Percentiles rank a stretch among this genome's conserved stretches.
Evolutionary conservation across 176 grass and related monocot species (phyloP).

Genomic region (Pontederia crassipes): DNA sequence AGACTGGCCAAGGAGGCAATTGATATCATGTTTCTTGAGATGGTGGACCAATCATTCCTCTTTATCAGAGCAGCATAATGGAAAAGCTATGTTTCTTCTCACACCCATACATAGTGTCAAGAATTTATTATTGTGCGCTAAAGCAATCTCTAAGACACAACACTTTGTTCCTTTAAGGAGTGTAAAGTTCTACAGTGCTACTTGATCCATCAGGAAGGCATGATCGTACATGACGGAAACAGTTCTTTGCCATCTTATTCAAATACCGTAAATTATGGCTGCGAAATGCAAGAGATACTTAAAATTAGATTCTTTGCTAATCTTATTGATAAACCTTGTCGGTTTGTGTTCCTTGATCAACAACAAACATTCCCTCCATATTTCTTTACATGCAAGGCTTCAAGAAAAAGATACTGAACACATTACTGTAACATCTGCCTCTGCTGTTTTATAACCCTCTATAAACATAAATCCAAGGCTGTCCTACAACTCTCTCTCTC

Average conservation of each 20-base stretch:
- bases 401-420: slow-evolving; percentile 3
- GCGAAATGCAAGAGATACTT: neutral
- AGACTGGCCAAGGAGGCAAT: no score
- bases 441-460: no score
- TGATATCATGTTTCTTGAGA: no score
- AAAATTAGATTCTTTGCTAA: slow-evolving; percentile 2
- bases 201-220: no score
- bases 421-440: neutral
- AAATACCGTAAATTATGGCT: neutral
- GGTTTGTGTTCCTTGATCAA: slow-evolving; percentile 14
- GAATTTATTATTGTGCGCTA: no score
- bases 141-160: no score
- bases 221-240: no score
- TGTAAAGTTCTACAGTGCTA: no score
- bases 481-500: neutral
- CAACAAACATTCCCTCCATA: neutral
- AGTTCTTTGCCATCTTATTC: neutral
- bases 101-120: no score
- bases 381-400: neutral
- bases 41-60: neutral
- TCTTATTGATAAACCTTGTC: neutral
- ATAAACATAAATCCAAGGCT: neutral
- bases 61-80: neutral
- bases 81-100: neutral
- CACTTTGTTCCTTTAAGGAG: no score